Evolutionary conservation across 2,329 filamentous ascomycete genomes (phyloP).

Genomic region (Fusarium robinianum): DNA sequence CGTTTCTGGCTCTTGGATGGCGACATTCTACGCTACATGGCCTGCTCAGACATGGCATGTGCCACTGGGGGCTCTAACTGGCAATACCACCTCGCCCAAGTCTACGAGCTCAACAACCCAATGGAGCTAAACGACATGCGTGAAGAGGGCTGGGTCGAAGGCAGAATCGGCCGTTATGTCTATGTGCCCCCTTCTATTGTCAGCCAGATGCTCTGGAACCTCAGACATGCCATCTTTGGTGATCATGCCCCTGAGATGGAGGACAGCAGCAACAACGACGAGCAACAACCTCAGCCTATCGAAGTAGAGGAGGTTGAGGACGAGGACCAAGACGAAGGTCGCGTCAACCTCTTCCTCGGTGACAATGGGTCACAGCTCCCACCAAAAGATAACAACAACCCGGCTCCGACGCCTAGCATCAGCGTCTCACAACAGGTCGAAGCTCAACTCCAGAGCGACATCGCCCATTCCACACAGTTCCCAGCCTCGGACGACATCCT

Average conservation of each 20-base stretch:
- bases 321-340: conserved; percentile 23
- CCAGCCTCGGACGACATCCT: conserved; percentile 39
- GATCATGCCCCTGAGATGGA: conserved; percentile 33
- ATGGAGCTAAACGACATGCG: conserved; percentile 56
- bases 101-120: conserved; percentile 67
- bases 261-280: conserved; percentile 17
- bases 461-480: conserved; percentile 46
- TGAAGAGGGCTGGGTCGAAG: conserved; percentile 58
- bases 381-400: conserved; percentile 13
- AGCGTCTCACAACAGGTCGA: conserved; percentile 58
- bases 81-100: conserved; percentile 44
- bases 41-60: conserved; percentile 54
- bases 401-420: conserved; percentile 33
- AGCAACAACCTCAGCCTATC: too few relatives aligned
- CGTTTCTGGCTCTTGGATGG: conserved; percentile 67
- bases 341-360: conserved; percentile 29
- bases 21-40: conserved; percentile 63
- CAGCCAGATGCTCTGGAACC: conserved; percentile 61
- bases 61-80: conserved; percentile 27
- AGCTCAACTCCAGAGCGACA: conserved; percentile 55
- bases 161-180: conserved; percentile 54
- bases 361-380: conserved; percentile 26
- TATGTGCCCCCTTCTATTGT: conserved; percentile 62
- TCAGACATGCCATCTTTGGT: conserved; percentile 55
- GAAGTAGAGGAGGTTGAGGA: conserved; percentile 16